Percentiles rank a stretch among this genome's conserved stretches.
phyloP scores from a whole-genome alignment of 2,329 filamentous ascomycete genomes.

The Trichoderma endophyticum region DNA sequence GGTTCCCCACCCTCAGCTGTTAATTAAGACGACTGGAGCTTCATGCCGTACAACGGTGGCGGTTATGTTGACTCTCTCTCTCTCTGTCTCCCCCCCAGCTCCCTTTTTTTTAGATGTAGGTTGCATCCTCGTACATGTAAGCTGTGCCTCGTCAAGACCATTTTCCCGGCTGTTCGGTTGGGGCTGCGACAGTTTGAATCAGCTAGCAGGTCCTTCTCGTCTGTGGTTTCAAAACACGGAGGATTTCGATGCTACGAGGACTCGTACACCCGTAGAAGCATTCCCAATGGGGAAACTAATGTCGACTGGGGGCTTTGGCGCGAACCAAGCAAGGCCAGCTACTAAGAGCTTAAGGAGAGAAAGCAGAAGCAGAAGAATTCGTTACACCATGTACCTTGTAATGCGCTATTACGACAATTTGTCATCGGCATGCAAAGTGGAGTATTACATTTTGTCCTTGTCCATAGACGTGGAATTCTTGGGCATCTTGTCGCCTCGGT shows the following conservation, averaged over 20 bases:
- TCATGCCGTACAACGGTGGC: background rate
- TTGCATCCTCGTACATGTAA: background rate
- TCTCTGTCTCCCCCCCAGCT: background rate
- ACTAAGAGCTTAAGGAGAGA: background rate
- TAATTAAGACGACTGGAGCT: background rate
- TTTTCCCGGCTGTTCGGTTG: conserved; percentile 1
- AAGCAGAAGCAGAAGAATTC: background rate
- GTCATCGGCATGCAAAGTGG: background rate
- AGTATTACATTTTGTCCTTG: background rate
- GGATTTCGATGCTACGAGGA: background rate
- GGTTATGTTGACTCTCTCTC: background rate
- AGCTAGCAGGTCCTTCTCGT: background rate
- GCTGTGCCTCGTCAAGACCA: background rate
- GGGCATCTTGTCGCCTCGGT: background rate
- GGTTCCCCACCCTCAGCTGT: conserved; percentile 1
- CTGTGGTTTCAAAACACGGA: conserved; percentile 5
- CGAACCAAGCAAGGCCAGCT: background rate
- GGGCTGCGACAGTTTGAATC: conserved; percentile 15
- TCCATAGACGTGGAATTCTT: background rate
- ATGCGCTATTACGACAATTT: background rate
- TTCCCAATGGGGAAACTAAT: background rate
- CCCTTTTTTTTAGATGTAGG: background rate
- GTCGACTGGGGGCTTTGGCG: background rate
- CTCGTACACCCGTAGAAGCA: background rate
- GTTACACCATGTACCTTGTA: background rate